These are phyloP conservation scores for Hebeloma cylindrosporum DNA, from an alignment of 768 basidiomycete species.

Conservation along the genomic window DNA sequence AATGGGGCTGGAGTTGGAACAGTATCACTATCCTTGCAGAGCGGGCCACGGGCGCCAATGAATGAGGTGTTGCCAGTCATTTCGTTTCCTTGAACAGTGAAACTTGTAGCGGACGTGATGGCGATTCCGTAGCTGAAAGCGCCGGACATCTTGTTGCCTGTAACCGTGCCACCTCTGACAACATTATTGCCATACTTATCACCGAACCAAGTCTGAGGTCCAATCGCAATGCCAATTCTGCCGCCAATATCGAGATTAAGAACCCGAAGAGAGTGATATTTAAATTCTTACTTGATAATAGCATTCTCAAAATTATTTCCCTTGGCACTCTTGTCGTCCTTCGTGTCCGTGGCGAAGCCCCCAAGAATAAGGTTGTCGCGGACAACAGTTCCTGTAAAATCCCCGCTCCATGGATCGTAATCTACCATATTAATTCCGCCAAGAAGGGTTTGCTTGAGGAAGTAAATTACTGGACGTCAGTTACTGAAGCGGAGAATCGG, in stretches of 20 bases:
- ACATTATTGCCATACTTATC: conserved; percentile 50
- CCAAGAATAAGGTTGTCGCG: conserved; percentile 67
- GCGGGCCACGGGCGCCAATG: conserved; percentile 66
- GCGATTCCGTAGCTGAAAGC: conserved; percentile 78
- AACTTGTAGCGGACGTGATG: conserved; percentile 60
- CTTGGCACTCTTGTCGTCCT: conserved; percentile 38
- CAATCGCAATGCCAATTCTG: conserved; percentile 80
- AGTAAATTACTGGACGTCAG: conserved; percentile 10
- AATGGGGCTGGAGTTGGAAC: conserved; percentile 60
- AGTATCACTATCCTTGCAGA: conserved; percentile 52
- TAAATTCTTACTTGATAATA: conserved; percentile 63
- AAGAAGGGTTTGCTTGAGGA: conserved; percentile 57
- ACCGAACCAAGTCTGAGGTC: conserved; percentile 77
- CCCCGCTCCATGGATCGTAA: conserved; percentile 62
- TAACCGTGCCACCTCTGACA: conserved; percentile 52
- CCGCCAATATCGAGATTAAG: conserved; percentile 1
- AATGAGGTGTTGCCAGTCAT: conserved; percentile 73
- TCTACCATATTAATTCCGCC: conserved; percentile 84
- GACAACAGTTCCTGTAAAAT: conserved; percentile 65
- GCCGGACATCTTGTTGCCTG: conserved; percentile 58
- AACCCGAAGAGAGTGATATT: background rate
- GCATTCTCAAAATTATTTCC: conserved; percentile 60
- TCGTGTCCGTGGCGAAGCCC: conserved; percentile 56
- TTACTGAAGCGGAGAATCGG: background rate
- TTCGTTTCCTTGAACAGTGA: conserved; percentile 62